Evolutionary conservation across 176 grass and related monocot species (phyloP).

Genomic region (Carex littledalei): DNA sequence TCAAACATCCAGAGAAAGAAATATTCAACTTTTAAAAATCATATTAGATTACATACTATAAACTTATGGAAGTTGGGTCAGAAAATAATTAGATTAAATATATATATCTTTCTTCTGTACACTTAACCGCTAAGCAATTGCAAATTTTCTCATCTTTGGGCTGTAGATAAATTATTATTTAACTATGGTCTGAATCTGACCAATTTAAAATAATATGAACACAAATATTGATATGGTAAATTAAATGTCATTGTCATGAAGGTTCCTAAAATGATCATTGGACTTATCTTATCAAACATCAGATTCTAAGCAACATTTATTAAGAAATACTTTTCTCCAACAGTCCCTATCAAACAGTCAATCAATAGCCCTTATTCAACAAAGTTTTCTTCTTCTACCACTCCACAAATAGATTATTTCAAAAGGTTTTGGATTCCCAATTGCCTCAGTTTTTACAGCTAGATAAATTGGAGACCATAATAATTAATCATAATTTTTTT

Average conservation of each 20-base stretch:
- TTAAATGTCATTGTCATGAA: constrained; percentile 13
- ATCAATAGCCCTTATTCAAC: not conserved
- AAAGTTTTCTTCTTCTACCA: not conserved
- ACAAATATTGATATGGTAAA: constrained; percentile 1
- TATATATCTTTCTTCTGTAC: not conserved
- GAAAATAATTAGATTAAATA: not conserved
- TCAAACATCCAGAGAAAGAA: not conserved
- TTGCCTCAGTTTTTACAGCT: not conserved
- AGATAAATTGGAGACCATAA: not conserved
- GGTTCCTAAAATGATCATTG: not conserved
- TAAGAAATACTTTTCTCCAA: not conserved
- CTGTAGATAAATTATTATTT: not conserved
- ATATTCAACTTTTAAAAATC: constrained; percentile 5
- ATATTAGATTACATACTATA: constrained; percentile 9
- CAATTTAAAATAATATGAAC: not conserved
- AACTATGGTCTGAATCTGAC: not conserved
- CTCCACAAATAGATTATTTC: not conserved
- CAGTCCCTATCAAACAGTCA: not conserved
- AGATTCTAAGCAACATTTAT: not conserved
- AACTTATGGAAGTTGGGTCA: not conserved
- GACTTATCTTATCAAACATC: not conserved
- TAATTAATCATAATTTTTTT: not conserved
- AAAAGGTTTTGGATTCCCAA: not conserved
- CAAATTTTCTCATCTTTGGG: not conserved
- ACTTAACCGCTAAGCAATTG: not conserved